Evolutionary conservation across 148 eudicot species (phyloP), one percentile per base, ranked within the genome.

Genomic region (Amaranthus palmeri): DNA sequence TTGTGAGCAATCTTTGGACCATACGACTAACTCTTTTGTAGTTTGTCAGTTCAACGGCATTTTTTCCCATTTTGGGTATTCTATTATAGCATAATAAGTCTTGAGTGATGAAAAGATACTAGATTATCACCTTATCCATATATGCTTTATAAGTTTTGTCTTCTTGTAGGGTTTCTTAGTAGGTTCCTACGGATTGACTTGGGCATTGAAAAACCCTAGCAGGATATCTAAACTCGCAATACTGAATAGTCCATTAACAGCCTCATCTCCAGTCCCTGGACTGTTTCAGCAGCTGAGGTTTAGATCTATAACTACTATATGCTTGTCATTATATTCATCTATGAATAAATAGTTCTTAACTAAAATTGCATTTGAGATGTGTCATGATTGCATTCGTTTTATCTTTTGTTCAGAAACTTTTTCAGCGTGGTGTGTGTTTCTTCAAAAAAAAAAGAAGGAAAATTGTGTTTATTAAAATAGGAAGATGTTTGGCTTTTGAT

Each of bases 151-250:
- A 45, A 41, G 47, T 44, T 68, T 40, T 72, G 17, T 45, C 67
- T 71, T 65, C 11, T 40, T 84, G 87, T 70, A 95, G 99, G 99
- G 99, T 57, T 95, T 87, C 83, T 83, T 95, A 70, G 97, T 92
- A 52, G 99, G 97, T 76, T 92, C 99, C n/a, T 95, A 90, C 80
- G 99, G 99, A 76, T 82, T 95, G 82, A 95, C 99, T 3, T 95
- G 99, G 99, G 97, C 93, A 61, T 77, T 95, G 79, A 88, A 95
- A 81, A 92, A 92, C 75, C 84, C 92, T 6, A 73, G 76, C 82
- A 90, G 78, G 79, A 83, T 95, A 78, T 82, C 82, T 36, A 88
- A 95, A 77, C 97, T 95, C 65, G 89, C 78, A 50, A 90, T 92
- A 67, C 71, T 95, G 78, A 92, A 95, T 79, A 86, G 80, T 82